Percentiles rank a stretch among this genome's conserved stretches.
These are phyloP conservation scores for Pseudonitzschia delicatissima DNA, from an alignment of 108 stramenopile genomes.

Conservation along the genomic window DNA sequence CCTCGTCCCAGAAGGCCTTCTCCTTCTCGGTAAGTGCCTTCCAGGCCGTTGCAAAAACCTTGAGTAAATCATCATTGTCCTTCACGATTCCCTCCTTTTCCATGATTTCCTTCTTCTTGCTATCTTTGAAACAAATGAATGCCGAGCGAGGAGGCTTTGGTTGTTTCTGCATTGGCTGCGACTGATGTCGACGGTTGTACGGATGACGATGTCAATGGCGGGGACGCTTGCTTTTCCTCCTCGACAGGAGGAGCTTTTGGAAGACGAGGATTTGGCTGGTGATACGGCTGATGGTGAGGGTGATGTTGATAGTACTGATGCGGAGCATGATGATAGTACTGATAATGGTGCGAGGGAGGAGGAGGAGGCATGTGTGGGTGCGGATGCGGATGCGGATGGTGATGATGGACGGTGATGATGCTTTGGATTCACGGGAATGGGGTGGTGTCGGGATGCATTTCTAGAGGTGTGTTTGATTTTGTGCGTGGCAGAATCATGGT, in stretches of 20 bases:
- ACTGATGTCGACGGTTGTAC: neutral
- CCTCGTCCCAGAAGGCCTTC: constrained; percentile 55
- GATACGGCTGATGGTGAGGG: constrained; percentile 2
- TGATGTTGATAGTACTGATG: constrained; percentile 8
- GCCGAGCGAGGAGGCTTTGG: constrained; percentile 57
- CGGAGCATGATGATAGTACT: neutral
- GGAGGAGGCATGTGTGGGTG: neutral
- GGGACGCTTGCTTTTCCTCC: neutral
- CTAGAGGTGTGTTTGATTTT: neutral
- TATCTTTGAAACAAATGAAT: constrained; percentile 68
- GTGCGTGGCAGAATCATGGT: neutral
- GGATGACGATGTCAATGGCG: neutral
- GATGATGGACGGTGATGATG: constrained; percentile 1
- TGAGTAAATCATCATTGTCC: constrained; percentile 36
- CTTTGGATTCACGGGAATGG: neutral
- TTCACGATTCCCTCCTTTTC: constrained; percentile 20
- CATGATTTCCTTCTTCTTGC: constrained; percentile 44
- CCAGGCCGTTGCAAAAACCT: constrained; percentile 48
- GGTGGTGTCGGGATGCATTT: constrained; percentile 3
- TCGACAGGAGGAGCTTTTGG: neutral
- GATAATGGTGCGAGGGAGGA: neutral
- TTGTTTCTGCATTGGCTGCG: constrained; percentile 8
- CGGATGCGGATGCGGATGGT: constrained; percentile 2
- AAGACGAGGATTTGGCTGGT: neutral
- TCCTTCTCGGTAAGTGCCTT: constrained; percentile 33